Evolutionary conservation across 2,329 filamentous ascomycete species (phyloP).

Genomic region (Eutypella sp.): DNA sequence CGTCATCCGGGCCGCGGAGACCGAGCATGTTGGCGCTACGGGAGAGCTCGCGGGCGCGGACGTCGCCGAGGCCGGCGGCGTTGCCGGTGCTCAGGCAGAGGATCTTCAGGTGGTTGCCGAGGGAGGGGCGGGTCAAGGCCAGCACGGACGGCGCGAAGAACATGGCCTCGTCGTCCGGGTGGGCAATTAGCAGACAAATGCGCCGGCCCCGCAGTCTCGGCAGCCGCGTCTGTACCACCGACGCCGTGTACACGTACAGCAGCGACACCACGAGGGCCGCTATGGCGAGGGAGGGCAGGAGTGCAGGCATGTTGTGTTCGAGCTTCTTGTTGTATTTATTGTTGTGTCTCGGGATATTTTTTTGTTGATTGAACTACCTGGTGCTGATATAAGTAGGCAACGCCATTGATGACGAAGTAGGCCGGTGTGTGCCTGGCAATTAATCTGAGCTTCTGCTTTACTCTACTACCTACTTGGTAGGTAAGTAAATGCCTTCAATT

Average conservation of each 20-base stretch:
- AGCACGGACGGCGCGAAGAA: constrained; percentile 91
- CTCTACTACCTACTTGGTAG: too few relatives aligned
- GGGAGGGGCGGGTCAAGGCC: constrained; percentile 71
- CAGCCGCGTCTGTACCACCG: constrained; percentile 46
- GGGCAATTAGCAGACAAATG: constrained; percentile 88
- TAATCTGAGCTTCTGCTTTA: too few relatives aligned
- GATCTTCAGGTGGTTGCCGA: constrained; percentile 90
- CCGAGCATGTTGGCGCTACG: constrained; percentile 76
- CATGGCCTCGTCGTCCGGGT: constrained; percentile 99
- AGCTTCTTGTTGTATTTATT: too few relatives aligned
- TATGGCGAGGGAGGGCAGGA: constrained; percentile 24
- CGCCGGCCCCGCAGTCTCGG: constrained; percentile 74
- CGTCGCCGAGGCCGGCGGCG: constrained; percentile 80
- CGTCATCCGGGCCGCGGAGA: constrained; percentile 67
- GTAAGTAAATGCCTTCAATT: too few relatives aligned
- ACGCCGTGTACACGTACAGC: constrained; percentile 49
- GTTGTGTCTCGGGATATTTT: too few relatives aligned
- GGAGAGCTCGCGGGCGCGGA: constrained; percentile 75
- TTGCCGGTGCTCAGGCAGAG: constrained; percentile 86
- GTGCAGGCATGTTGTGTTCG: constrained; percentile 19
- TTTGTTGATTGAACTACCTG: too few relatives aligned
- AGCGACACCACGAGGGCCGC: constrained; percentile 37
- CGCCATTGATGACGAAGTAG: too few relatives aligned
- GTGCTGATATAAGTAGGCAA: too few relatives aligned
- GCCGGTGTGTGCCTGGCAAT: too few relatives aligned